phyloP scores from a whole-genome alignment of 441 rosid species.

The Kokia cookei region DNA sequence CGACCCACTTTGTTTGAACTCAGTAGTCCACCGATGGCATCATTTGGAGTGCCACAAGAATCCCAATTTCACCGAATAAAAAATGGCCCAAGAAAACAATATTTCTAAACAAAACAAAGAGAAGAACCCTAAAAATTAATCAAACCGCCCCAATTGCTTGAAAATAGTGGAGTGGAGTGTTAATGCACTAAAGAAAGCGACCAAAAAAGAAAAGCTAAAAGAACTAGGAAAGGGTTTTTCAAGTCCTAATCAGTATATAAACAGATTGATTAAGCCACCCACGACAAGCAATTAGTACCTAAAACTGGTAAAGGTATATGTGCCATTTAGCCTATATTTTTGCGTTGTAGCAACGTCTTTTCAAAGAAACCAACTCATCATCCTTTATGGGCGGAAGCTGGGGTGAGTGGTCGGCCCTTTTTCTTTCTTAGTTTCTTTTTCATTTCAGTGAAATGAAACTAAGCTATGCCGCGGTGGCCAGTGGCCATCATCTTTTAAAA shows the following conservation, averaged over 20 bases:
- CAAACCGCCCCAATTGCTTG: conserved; percentile 35
- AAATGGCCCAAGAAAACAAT: not conserved
- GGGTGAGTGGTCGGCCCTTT: conserved; percentile 2
- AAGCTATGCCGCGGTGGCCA: not conserved
- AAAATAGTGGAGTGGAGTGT: conserved; percentile 18
- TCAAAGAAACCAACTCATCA: conserved; percentile 5
- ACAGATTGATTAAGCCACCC: not conserved
- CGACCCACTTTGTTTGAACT: conserved; percentile 1
- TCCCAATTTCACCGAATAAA: not conserved
- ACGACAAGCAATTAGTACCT: not conserved
- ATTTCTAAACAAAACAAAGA: not conserved
- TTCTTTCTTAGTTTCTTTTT: not conserved
- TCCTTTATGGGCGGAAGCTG: not conserved
- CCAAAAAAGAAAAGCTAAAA: not conserved
- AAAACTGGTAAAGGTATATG: conserved; percentile 15
- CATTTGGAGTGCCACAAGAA: conserved; percentile 7
- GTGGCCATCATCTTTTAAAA: conserved; percentile 7
- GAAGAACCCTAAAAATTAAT: not conserved
- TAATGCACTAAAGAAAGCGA: not conserved
- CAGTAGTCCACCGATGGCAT: conserved; percentile 18
- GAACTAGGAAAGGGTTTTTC: not conserved
- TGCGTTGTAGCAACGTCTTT: conserved; percentile 7
- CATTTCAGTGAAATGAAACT: not conserved
- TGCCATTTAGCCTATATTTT: conserved; percentile 4
- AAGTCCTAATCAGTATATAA: not conserved